phyloP scores from a whole-genome alignment of 345 rosid species.

The Psidium friedrichsthalianum region DNA sequence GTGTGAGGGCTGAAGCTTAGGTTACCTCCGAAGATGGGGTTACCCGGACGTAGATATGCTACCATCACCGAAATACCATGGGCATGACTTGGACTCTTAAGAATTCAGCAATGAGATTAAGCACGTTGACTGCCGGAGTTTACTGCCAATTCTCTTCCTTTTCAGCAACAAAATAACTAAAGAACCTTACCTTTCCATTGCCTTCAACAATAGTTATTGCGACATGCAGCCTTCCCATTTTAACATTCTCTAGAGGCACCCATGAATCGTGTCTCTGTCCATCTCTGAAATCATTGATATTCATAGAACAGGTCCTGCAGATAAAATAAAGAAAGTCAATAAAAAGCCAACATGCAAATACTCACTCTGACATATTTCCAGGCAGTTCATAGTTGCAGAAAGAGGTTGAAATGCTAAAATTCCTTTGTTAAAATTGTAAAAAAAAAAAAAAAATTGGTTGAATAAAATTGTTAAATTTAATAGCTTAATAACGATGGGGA shows the following conservation, averaged over 20 bases:
- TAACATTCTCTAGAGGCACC: conserved; percentile 72
- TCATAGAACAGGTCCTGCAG: conserved; percentile 49
- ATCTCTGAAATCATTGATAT: conserved; percentile 48
- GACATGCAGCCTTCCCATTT: conserved; percentile 80
- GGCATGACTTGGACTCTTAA: not conserved
- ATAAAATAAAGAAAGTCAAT: not conserved
- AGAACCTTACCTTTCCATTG: conserved; percentile 29
- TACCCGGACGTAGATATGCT: not conserved
- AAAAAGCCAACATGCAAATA: not conserved
- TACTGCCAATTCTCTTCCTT: not conserved
- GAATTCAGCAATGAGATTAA: not conserved
- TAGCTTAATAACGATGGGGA: not conserved
- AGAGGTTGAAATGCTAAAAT: not conserved
- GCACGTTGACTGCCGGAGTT: not conserved
- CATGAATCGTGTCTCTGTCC: conserved; percentile 75
- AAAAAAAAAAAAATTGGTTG: too few species aligned
- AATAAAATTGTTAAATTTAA: not conserved
- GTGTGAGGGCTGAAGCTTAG: not conserved
- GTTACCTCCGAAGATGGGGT: not conserved
- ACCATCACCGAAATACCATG: not conserved
- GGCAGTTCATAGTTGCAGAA: not conserved
- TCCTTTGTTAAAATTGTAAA: not conserved
- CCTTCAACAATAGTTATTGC: conserved; percentile 63
- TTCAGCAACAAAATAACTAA: not conserved
- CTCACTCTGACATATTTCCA: not conserved